These are phyloP conservation scores for Solanum rostratum DNA, from an alignment of 257 asterid genomes.

Conservation along the genomic window DNA sequence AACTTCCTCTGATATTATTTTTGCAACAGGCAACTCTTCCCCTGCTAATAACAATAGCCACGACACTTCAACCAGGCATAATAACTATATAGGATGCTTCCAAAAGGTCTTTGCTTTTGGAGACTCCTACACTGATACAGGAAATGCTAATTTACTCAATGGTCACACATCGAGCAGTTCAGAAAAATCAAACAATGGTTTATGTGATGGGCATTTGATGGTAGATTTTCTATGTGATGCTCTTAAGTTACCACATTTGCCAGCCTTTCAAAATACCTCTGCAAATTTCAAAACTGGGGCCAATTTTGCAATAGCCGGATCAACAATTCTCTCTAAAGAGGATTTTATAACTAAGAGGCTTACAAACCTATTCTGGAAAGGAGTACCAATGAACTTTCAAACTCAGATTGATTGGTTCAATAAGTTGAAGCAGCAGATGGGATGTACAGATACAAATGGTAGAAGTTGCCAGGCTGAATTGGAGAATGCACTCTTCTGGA, in stretches of 20 bases:
- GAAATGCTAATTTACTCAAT: constrained; percentile 20
- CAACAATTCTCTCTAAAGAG: constrained; percentile 19
- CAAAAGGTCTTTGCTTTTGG: constrained; percentile 35
- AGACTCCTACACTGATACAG: constrained; percentile 33
- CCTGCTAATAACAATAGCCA: background rate
- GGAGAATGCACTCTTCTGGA: constrained; percentile 35
- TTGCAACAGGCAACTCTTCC: background rate
- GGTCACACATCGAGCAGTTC: background rate
- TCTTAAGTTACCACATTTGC: constrained; percentile 14
- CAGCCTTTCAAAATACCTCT: constrained; percentile 17
- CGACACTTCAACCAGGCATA: background rate
- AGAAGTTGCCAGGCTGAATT: constrained; percentile 15
- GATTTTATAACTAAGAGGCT: background rate
- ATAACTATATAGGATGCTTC: constrained; percentile 12
- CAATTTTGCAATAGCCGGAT: constrained; percentile 36
- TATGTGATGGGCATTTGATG: constrained; percentile 15
- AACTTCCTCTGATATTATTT: background rate
- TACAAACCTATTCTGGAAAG: constrained; percentile 17
- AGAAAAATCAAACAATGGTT: background rate
- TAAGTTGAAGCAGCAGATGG: background rate
- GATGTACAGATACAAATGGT: constrained; percentile 9
- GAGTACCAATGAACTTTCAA: constrained; percentile 16
- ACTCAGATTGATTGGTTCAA: constrained; percentile 39
- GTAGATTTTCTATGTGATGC: constrained; percentile 29
- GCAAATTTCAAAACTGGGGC: constrained; percentile 10